A percentile compares a stretch with the other conserved stretches of the same genome.
These are phyloP conservation scores for Gnetum montanum DNA, from an alignment of 75 land plant species.

Conservation along the genomic window DNA sequence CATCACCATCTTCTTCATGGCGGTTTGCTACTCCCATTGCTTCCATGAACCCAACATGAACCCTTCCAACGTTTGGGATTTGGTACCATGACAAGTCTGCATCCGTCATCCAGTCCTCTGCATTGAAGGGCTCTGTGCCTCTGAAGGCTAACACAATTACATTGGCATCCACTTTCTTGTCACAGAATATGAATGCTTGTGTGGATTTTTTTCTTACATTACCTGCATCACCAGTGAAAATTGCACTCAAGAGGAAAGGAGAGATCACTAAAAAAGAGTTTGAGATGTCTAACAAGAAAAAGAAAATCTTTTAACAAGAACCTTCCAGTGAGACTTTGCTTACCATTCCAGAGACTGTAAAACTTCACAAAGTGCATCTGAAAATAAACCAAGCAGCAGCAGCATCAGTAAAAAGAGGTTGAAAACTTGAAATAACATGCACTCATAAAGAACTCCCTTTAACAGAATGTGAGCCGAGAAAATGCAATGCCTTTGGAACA, in stretches of 20 bases:
- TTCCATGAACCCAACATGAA: slow-evolving; percentile 51
- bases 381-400: too few species aligned
- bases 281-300: too few species aligned
- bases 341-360: slow-evolving; percentile 63
- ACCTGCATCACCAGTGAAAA: slow-evolving; percentile 17
- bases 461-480: too few species aligned
- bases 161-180: too few species aligned
- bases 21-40: slow-evolving; percentile 40
- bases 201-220: slow-evolving; percentile 25
- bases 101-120: slow-evolving; percentile 61
- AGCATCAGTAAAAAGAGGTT: not conserved
- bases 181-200: too few species aligned
- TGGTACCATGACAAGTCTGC: slow-evolving; percentile 60
- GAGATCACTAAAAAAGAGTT: not conserved
- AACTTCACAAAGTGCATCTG: slow-evolving; percentile 66
- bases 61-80: slow-evolving; percentile 18
- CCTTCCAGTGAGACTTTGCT: not conserved
- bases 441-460: not conserved
- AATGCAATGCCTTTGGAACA: too few species aligned
- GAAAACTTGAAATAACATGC: not conserved
- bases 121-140: slow-evolving; percentile 76
- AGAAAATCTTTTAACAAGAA: too few species aligned
- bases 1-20: not conserved
- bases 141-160: too few species aligned
- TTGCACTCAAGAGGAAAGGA: too few species aligned